These are phyloP conservation scores for Arthrinium puccinioides DNA, from an alignment of 2,329 filamentous ascomycete species.

Conservation along the genomic window DNA sequence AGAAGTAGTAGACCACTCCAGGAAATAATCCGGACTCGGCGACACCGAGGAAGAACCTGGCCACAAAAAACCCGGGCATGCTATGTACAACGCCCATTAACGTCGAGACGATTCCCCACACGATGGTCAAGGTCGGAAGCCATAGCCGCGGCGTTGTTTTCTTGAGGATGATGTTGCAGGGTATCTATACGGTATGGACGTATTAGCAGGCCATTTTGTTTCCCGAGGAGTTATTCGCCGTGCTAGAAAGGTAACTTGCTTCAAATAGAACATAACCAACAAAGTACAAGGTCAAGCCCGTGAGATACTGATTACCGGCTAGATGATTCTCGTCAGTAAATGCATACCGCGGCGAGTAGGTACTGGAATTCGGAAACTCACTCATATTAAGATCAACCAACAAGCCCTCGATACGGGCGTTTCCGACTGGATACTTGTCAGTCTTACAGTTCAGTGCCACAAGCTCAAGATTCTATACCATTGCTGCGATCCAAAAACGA, in stretches of 20 bases:
- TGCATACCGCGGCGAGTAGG: conserved; percentile 11
- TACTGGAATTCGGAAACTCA: conserved; percentile 27
- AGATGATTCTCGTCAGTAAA: background rate
- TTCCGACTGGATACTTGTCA: conserved; percentile 38
- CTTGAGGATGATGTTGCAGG: conserved; percentile 57
- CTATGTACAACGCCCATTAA: conserved; percentile 42
- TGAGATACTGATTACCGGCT: conserved; percentile 57
- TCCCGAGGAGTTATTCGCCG: no score
- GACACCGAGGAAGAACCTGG: conserved; percentile 49
- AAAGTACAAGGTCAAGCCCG: conserved; percentile 60
- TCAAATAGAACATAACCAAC: conserved; percentile 52
- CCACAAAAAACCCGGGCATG: conserved; percentile 42
- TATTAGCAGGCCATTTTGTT: no score
- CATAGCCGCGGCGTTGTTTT: conserved; percentile 49
- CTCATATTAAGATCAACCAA: conserved; percentile 45
- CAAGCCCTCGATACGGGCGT: conserved; percentile 50
- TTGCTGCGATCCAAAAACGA: conserved; percentile 53
- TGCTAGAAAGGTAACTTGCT: no score
- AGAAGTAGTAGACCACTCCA: conserved; percentile 41
- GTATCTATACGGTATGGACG: conserved; percentile 37
- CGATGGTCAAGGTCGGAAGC: conserved; percentile 49
- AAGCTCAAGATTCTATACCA: conserved; percentile 25
- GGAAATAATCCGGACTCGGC: conserved; percentile 46
- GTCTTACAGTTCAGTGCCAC: background rate
- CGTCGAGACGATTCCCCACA: conserved; percentile 49